These are phyloP conservation scores for Kuraishia ogatae DNA, from an alignment of 805 yeast genomes.

Conservation along the genomic window DNA sequence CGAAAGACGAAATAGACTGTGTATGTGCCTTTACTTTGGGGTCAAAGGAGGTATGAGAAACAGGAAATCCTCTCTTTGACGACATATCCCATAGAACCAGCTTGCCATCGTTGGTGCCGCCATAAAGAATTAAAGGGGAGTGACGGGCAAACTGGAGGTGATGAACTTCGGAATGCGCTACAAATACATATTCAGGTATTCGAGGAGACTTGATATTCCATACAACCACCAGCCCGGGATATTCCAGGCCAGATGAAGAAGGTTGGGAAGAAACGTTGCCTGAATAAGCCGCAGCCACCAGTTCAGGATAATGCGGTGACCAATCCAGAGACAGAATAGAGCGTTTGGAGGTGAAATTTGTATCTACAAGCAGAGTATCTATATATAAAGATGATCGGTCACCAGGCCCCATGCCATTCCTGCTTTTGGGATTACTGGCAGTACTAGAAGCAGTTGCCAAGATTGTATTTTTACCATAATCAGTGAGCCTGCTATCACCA, in stretches of 20 bases:
- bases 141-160: slow-evolving; percentile 30
- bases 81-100: slow-evolving; percentile 40
- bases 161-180: slow-evolving; percentile 30
- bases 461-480: background rate
- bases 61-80: slow-evolving; percentile 20
- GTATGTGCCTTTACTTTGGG: background rate
- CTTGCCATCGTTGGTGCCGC: slow-evolving; percentile 41
- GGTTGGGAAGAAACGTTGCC: slow-evolving; percentile 2
- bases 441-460: background rate
- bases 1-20: slow-evolving; percentile 7
- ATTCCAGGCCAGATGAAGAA: background rate
- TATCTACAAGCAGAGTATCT: slow-evolving; percentile 1
- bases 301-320: slow-evolving; percentile 20
- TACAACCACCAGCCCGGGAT: slow-evolving; percentile 11
- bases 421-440: background rate
- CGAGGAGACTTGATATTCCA: slow-evolving; percentile 17
- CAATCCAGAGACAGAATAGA: slow-evolving; percentile 19
- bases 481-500: background rate
- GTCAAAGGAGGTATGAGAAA: slow-evolving; percentile 6
- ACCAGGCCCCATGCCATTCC: background rate
- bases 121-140: slow-evolving; percentile 32
- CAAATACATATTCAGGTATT: slow-evolving; percentile 26
- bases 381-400: background rate
- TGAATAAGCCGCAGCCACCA: slow-evolving; percentile 17
- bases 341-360: slow-evolving; percentile 5